Conservation (phyloP, 2,329 filamentous ascomycete species). For the Phoma sp. region DNA sequence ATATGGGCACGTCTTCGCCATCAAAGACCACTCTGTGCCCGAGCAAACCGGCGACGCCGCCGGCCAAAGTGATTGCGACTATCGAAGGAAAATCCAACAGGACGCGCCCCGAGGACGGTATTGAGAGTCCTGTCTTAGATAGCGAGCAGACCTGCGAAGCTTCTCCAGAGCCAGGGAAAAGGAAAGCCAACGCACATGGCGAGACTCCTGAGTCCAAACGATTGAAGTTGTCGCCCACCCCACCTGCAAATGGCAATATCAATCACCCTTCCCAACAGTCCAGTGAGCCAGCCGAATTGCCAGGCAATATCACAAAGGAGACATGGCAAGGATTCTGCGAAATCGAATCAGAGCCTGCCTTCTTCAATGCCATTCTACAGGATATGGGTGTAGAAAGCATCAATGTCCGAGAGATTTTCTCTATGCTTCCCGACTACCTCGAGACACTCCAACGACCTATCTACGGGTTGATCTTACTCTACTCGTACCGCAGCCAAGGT, state of each 20-base stretch:
- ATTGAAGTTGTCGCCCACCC: background rate
- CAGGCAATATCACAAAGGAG: conserved; percentile 48
- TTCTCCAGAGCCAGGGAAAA: background rate
- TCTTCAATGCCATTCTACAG: conserved; percentile 82
- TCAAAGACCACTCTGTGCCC: background rate
- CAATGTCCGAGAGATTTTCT: conserved; percentile 77
- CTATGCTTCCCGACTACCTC: conserved; percentile 61
- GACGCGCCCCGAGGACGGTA: background rate
- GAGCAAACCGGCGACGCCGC: background rate
- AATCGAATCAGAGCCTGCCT: conserved; percentile 86
- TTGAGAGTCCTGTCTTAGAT: background rate
- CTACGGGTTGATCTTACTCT: conserved; percentile 88
- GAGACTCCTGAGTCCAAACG: conserved; percentile 1
- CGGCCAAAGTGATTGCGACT: background rate
- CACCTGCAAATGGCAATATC: background rate
- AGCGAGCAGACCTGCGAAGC: background rate
- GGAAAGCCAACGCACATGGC: background rate
- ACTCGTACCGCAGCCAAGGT: conserved; percentile 67
- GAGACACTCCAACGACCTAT: conserved; percentile 50
- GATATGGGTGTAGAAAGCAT: conserved; percentile 77
- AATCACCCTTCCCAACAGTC: background rate
- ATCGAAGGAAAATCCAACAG: background rate
- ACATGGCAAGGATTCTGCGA: conserved; percentile 78
- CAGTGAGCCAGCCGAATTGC: conserved; percentile 36
- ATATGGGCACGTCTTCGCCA: background rate